Evolutionary conservation across 1,284 basidiomycete species (phyloP).

Genomic region (Naganishia sp.): DNA sequence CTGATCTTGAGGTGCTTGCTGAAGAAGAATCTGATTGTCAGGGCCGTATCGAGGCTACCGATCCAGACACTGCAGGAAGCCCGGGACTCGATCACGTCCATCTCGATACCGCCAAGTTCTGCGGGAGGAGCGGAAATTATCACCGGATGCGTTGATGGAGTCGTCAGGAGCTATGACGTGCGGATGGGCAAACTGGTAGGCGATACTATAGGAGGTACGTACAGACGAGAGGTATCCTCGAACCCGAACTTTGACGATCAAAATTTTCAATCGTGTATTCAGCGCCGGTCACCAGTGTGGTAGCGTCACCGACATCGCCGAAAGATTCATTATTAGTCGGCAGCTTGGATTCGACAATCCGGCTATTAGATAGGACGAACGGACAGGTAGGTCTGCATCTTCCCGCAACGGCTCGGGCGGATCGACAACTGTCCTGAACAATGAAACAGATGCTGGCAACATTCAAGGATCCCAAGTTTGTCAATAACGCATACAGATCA

Average conservation of each 20-base stretch:
- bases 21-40: constrained; percentile 42
- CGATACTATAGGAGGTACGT: constrained; percentile 84
- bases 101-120: constrained; percentile 61
- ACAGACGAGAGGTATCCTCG: not conserved
- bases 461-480: constrained; percentile 68
- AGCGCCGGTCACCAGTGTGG: constrained; percentile 83
- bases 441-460: constrained; percentile 66
- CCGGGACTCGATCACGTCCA: constrained; percentile 79
- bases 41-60: constrained; percentile 74
- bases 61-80: constrained; percentile 92
- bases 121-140: constrained; percentile 61
- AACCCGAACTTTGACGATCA: no score
- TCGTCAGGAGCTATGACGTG: constrained; percentile 88
- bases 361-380: constrained; percentile 79
- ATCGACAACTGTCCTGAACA: not conserved
- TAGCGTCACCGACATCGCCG: constrained; percentile 60
- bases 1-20: no score
- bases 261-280: no score
- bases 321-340: constrained; percentile 76
- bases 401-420: not conserved
- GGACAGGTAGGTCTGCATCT: constrained; percentile 59
- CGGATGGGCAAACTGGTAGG: constrained; percentile 83
- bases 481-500: constrained; percentile 72
- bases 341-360: constrained; percentile 77
- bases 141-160: constrained; percentile 85